Evolutionary conservation across 2,329 filamentous ascomycete species (phyloP).

Genomic region (Macrophomina tecta): DNA sequence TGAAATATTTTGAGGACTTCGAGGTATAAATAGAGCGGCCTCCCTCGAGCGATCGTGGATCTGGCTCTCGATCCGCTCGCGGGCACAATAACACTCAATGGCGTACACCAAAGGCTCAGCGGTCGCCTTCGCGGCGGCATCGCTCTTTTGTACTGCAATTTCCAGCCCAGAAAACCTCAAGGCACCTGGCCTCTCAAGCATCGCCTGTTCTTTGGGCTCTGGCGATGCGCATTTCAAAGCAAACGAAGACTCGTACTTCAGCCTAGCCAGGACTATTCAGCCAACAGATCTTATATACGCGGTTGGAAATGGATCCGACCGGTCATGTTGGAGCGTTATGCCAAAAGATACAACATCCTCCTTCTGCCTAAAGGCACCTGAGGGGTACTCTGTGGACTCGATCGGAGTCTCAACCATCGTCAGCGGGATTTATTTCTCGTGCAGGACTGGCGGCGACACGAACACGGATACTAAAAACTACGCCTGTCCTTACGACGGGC

Average conservation of each 20-base stretch:
- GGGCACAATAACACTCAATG: neutral
- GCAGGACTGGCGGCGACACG: neutral
- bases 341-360: no score
- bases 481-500: neutral
- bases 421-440: no score
- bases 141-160: neutral
- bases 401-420: no score
- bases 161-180: neutral
- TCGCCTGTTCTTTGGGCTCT: neutral
- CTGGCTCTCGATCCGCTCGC: no score
- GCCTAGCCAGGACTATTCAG: neutral
- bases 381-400: no score
- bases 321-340: neutral
- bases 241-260: neutral
- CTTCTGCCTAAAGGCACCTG: no score
- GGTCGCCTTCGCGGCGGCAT: neutral
- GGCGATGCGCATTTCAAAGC: neutral
- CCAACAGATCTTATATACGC: neutral
- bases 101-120: neutral
- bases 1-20: no score
- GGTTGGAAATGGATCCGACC: neutral
- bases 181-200: neutral
- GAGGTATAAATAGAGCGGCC: no score
- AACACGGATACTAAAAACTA: neutral
- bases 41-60: no score